Evolutionary conservation across 192 early-diverging fungal species (phyloP).

Genomic region (Lobosporangium transversale): DNA sequence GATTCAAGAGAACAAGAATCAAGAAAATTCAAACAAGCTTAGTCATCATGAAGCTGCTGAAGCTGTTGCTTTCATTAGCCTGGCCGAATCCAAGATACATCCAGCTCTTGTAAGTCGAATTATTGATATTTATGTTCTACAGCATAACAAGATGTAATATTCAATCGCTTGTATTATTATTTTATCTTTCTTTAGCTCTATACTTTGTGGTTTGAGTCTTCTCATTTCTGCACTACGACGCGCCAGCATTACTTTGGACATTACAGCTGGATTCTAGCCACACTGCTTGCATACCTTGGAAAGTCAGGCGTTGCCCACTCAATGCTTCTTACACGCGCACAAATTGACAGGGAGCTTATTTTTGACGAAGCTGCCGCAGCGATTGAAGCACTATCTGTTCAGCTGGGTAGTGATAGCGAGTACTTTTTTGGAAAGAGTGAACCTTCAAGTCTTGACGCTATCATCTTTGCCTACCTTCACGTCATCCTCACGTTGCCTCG

Average conservation of each 20-base stretch:
- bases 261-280: conserved; percentile 21
- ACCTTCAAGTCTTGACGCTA: conserved; percentile 37
- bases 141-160: too few relatives aligned
- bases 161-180: too few relatives aligned
- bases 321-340: conserved; percentile 46
- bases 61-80: conserved; percentile 33
- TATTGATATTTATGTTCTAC: not conserved
- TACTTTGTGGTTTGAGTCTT: conserved; percentile 46
- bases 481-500: conserved; percentile 43
- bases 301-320: conserved; percentile 35
- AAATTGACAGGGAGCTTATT: conserved; percentile 47
- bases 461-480: conserved; percentile 47
- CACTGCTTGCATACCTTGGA: conserved; percentile 18
- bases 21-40: conserved; percentile 1
- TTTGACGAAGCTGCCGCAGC: conserved; percentile 45
- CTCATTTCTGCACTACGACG: conserved; percentile 43
- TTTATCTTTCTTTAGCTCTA: too few relatives aligned
- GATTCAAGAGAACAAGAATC: conserved; percentile 32
- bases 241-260: conserved; percentile 50
- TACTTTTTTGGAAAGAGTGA: conserved; percentile 43
- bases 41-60: conserved; percentile 34
- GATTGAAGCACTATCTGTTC: conserved; percentile 27
- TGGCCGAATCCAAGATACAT: conserved; percentile 50
- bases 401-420: conserved; percentile 17
- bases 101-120: conserved; percentile 33